Conservation (phyloP, 2,329 filamentous ascomycete species). For the Coniella lustricola region DNA sequence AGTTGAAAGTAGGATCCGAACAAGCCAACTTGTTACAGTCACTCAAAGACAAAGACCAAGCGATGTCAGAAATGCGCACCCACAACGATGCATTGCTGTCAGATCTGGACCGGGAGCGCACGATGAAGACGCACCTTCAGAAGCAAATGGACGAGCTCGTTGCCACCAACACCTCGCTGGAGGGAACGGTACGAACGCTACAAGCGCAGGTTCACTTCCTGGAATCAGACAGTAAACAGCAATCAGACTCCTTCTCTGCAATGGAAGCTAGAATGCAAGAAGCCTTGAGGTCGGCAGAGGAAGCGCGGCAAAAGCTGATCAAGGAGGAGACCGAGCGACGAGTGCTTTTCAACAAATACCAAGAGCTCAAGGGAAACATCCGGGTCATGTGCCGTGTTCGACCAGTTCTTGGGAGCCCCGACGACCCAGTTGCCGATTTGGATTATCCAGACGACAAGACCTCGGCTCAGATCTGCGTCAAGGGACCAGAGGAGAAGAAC, state of each 20-base stretch:
- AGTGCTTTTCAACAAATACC: conserved; percentile 93
- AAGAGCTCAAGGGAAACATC: conserved; percentile 97
- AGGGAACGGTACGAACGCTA: conserved; percentile 68
- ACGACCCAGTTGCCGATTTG: conserved; percentile 65
- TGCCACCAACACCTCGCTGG: conserved; percentile 57
- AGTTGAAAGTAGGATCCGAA: conserved; percentile 43
- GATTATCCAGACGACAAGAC: conserved; percentile 78
- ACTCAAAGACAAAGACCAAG: conserved; percentile 46
- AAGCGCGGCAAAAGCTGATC: conserved; percentile 73
- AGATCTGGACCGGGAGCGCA: conserved; percentile 56
- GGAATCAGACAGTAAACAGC: conserved; percentile 81
- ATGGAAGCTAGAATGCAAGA: conserved; percentile 77
- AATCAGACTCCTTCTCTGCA: conserved; percentile 76
- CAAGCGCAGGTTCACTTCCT: conserved; percentile 81
- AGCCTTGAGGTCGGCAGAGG: conserved; percentile 61
- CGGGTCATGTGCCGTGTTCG: conserved; percentile 96
- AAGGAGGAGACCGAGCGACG: conserved; percentile 86
- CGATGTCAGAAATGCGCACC: conserved; percentile 42
- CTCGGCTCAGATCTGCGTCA: conserved; percentile 76
- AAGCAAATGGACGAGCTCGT: conserved; percentile 51
- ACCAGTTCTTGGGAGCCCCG: conserved; percentile 54
- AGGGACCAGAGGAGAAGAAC: conserved; percentile 76
- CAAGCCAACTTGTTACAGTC: conserved; percentile 43
- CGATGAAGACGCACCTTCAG: conserved; percentile 47
- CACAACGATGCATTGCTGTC: conserved; percentile 39